Conservation (phyloP, 2,329 filamentous ascomycete species). For the Coniochaeta sp. region DNA sequence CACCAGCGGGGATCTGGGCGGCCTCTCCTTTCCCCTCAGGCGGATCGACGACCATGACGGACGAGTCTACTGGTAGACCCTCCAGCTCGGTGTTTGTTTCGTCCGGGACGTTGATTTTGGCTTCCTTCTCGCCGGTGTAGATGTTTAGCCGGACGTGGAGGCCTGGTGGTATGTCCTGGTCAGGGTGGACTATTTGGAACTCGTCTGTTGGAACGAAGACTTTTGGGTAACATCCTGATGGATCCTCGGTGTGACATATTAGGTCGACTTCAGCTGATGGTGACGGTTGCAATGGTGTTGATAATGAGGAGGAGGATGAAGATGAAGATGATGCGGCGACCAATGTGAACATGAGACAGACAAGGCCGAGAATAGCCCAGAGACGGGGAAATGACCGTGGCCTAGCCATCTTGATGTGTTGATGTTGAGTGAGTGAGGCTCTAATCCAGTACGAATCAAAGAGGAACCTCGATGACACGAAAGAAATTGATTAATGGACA, state of each 20-base stretch:
- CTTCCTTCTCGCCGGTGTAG: slow-evolving; percentile 56
- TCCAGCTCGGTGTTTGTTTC: slow-evolving; percentile 40
- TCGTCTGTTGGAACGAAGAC: slow-evolving; percentile 57
- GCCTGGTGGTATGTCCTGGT: slow-evolving; percentile 58
- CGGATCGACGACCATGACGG: slow-evolving; percentile 48
- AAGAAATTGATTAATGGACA: background rate
- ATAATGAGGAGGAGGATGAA: slow-evolving; percentile 24
- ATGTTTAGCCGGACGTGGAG: slow-evolving; percentile 62
- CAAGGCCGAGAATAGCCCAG: slow-evolving; percentile 13
- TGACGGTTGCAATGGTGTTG: slow-evolving; percentile 21
- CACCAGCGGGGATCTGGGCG: slow-evolving; percentile 34
- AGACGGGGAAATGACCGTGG: slow-evolving; percentile 9
- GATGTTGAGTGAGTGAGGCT: background rate
- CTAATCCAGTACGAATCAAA: background rate
- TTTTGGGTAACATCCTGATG: slow-evolving; percentile 58
- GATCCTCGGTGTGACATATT: slow-evolving; percentile 57
- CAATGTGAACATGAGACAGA: slow-evolving; percentile 14
- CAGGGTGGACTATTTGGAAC: slow-evolving; percentile 56
- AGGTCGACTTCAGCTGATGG: slow-evolving; percentile 41
- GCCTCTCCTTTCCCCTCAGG: slow-evolving; percentile 11
- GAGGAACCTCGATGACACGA: background rate
- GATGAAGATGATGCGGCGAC: slow-evolving; percentile 7
- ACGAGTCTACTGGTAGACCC: slow-evolving; percentile 44
- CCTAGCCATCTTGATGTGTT: background rate
- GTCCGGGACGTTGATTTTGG: slow-evolving; percentile 55